Conservation (phyloP, 352 stramenopile genomes). For the Phytophthora hibernalis region DNA sequence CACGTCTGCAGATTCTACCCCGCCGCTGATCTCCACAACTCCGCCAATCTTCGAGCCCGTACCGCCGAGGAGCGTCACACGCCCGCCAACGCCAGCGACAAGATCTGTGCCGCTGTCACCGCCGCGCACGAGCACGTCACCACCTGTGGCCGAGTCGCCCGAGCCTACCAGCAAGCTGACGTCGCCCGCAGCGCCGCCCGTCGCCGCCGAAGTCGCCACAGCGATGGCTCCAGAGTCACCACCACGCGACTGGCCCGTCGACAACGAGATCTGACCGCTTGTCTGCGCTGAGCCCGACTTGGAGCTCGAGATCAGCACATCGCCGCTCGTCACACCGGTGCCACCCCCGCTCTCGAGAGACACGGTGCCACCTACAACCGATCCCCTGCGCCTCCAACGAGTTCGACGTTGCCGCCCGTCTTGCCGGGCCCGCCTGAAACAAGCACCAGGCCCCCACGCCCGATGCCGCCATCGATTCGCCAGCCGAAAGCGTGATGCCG, state of each 20-base stretch:
- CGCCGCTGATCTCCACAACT: conserved; percentile 7
- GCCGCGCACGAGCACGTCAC: conserved; percentile 12
- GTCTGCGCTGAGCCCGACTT: not conserved
- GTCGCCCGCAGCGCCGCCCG: not conserved
- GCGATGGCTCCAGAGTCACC: conserved; percentile 7
- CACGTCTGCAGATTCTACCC: conserved; percentile 2
- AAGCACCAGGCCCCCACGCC: conserved; percentile 11
- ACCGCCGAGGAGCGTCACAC: conserved; percentile 6
- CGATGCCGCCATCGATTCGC: conserved; percentile 6
- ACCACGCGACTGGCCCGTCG: conserved; percentile 5
- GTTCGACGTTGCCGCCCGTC: conserved; percentile 13
- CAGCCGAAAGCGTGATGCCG: conserved; percentile 9
- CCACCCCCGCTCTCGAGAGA: conserved; percentile 30
- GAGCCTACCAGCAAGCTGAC: conserved; percentile 16
- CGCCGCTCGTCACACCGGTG: conserved; percentile 14
- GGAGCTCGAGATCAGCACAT: conserved; percentile 17
- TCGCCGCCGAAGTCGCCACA: conserved; percentile 4
- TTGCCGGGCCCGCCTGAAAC: not conserved
- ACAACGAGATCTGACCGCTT: conserved; percentile 6
- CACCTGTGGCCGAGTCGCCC: conserved; percentile 1
- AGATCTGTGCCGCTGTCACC: too few relatives aligned
- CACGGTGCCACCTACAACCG: conserved; percentile 21
- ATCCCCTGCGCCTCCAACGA: conserved; percentile 11
- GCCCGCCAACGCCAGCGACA: conserved; percentile 8
- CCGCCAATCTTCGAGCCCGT: conserved; percentile 5